Evolutionary conservation across 179 eudicot species (phyloP), one percentile per base, ranked within the genome.

Genomic region (Vitellaria paradoxa): DNA sequence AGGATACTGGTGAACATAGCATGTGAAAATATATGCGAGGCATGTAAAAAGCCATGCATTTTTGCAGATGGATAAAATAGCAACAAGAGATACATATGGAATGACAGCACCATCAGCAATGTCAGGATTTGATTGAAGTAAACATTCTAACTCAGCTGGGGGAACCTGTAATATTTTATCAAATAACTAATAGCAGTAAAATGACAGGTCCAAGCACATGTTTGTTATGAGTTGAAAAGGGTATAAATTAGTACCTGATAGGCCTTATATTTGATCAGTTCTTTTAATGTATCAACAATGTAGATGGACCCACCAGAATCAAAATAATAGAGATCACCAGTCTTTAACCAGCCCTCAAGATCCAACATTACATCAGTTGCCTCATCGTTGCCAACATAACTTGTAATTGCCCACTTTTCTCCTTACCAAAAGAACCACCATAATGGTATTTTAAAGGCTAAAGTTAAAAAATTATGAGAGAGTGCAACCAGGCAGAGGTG

Each of bases 281-380:
- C 94, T 80, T 87, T 89, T 64, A 90, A 82, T 67, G 92, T 86
- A 49, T 83, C 92, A 74, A 84, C 86, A 42, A 89, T 74, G 67
- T 86, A 86, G 40, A 90, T 81, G 73, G 53, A 84, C 47, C 92
- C 92, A 78, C 87, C 82, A 17, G 78, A 76, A 79, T 96, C 98
- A 78, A 96, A 90, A 81, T 89, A 90, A 79, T 98, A 91, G 71
- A 93, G 86, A 86, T 96, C 99, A 9, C 99, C 98, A 14, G 97
- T 93, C 84, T 88, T 93, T 53, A 96, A 82, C 99, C 98, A 93
- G 47, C 98, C 99, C 21, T 93, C 92, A 15, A 87, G 79, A 75
- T 83, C 82, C 72, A 96, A 81, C 52, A 93, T 85, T 67, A 83
- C 84, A 71, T 85, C 89, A 56, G 97, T 96, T 37, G 97, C 90